These are phyloP conservation scores for Lodderomyces margitis DNA, from an alignment of 1,139 yeast genomes.

Conservation along the genomic window DNA sequence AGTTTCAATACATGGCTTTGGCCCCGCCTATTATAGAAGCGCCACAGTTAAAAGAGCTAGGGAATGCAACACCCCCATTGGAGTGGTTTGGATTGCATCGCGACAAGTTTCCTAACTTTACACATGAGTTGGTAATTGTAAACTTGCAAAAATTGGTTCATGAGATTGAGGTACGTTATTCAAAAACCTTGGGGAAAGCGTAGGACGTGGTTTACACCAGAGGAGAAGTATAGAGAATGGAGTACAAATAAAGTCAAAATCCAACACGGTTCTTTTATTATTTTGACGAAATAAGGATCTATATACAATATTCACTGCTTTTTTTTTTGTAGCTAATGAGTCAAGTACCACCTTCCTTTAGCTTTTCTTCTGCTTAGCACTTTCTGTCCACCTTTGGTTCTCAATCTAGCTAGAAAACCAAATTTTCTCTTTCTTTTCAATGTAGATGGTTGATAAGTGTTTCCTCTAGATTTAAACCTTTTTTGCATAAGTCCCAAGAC, in stretches of 20 bases:
- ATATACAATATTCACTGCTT: neutral
- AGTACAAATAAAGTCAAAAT: neutral
- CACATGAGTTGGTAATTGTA: constrained; percentile 77
- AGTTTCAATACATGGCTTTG: constrained; percentile 61
- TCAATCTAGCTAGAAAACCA: constrained; percentile 88
- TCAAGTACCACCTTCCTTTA: constrained; percentile 92
- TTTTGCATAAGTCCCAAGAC: constrained; percentile 41
- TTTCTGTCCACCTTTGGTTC: constrained; percentile 75
- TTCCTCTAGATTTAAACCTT: constrained; percentile 89
- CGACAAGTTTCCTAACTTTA: constrained; percentile 76
- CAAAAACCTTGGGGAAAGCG: constrained; percentile 45
- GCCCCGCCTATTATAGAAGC: constrained; percentile 81
- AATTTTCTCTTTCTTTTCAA: constrained; percentile 84
- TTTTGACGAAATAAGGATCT: neutral
- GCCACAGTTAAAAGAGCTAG: constrained; percentile 86
- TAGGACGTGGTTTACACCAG: no score
- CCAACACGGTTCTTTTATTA: neutral
- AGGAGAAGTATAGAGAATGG: no score
- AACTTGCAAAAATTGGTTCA: constrained; percentile 71
- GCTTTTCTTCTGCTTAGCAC: constrained; percentile 74
- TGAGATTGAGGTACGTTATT: constrained; percentile 54
- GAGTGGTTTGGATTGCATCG: constrained; percentile 98
- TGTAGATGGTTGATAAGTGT: constrained; percentile 92
- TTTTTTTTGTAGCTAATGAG: constrained; percentile 61
- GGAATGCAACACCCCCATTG: constrained; percentile 95